Evolutionary conservation across 1,139 yeast genomes (phyloP).

Genomic region (Suhomyces wounanorum): DNA sequence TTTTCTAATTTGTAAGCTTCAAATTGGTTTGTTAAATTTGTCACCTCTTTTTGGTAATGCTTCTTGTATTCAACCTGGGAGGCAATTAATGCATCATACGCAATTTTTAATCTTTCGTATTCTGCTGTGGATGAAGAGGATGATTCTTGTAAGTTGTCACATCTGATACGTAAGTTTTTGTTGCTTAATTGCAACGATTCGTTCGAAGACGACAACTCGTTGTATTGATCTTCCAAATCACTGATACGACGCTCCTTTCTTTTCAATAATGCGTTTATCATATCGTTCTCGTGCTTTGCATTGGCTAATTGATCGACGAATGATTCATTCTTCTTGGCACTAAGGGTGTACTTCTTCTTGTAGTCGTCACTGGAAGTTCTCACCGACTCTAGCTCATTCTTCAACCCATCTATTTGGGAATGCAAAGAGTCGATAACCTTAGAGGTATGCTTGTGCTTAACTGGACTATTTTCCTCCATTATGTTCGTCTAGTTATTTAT

Average conservation of each 20-base stretch:
- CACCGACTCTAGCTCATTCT: conserved; percentile 50
- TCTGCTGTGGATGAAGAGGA: conserved; percentile 53
- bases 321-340: conserved; percentile 55
- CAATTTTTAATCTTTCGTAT: conserved; percentile 56
- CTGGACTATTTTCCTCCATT: conserved; percentile 16
- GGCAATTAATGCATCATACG: conserved; percentile 62
- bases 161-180: conserved; percentile 50
- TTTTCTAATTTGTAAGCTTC: conserved; percentile 41
- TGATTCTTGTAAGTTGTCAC: conserved; percentile 50
- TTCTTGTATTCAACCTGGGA: conserved; percentile 59
- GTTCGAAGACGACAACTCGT: conserved; percentile 45
- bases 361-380: conserved; percentile 40
- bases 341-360: conserved; percentile 50
- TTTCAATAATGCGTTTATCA: conserved; percentile 60
- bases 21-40: conserved; percentile 33
- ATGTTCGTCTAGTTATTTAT: not conserved
- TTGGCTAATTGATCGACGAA: conserved; percentile 68
- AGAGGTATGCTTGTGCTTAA: conserved; percentile 24
- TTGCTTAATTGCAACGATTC: conserved; percentile 50
- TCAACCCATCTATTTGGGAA: conserved; percentile 52
- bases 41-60: conserved; percentile 46
- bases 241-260: conserved; percentile 64
- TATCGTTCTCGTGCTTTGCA: conserved; percentile 70
- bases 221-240: conserved; percentile 60
- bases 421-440: conserved; percentile 62